Conservation (phyloP, 106 monocot genomes). For the Dendrobium officinale region DNA sequence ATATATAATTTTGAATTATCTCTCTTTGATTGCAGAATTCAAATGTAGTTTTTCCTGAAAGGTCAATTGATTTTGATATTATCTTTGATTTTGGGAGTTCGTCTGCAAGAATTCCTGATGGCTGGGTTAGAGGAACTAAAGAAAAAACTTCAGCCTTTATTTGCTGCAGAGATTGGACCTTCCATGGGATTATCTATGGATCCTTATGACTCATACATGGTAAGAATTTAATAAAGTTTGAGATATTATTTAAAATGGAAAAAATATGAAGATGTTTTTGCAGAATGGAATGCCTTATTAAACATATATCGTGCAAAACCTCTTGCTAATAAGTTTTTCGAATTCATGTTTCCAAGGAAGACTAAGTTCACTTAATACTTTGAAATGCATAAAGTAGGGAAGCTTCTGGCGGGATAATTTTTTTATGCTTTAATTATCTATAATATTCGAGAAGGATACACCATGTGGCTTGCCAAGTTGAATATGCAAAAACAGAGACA, state of each 20-base stretch:
- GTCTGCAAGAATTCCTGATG: slow-evolving; percentile 29
- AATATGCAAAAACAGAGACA: neutral
- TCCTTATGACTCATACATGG: slow-evolving; percentile 78
- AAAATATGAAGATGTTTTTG: neutral
- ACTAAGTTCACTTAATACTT: neutral
- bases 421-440: neutral
- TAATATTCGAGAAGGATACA: neutral
- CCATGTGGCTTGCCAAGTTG: neutral
- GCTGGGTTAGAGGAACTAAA: slow-evolving; percentile 88
- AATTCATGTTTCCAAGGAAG: neutral
- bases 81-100: neutral
- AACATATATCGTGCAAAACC: neutral
- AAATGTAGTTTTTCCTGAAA: neutral
- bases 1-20: neutral
- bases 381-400: neutral
- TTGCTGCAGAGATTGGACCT: slow-evolving; percentile 61
- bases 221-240: slow-evolving; percentile 18
- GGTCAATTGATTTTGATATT: neutral
- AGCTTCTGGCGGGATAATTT: neutral
- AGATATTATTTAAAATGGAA: neutral
- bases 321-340: neutral
- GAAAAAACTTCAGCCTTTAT: slow-evolving; percentile 81
- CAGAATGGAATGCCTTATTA: slow-evolving; percentile 2
- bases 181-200: slow-evolving; percentile 40
- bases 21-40: neutral